These are phyloP conservation scores for Gaultheria prostrata DNA, from an alignment of 148 eudicot species.

Conservation along the genomic window DNA sequence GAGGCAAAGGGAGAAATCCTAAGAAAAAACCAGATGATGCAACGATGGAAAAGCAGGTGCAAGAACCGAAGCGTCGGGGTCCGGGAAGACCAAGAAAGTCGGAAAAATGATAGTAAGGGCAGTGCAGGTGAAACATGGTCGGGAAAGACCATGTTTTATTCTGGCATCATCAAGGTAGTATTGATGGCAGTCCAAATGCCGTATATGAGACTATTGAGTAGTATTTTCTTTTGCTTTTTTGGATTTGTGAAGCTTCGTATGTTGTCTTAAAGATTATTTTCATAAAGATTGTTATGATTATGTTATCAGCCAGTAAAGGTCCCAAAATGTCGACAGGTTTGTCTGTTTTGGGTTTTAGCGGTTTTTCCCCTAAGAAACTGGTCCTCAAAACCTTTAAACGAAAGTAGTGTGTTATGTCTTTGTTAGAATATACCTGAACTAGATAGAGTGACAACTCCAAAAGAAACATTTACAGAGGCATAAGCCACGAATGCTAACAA, in stretches of 20 bases:
- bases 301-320: too few species aligned
- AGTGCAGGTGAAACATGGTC: not conserved
- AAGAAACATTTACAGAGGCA: not conserved
- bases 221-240: not conserved
- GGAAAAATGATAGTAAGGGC: not conserved
- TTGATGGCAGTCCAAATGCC: not conserved
- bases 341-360: too few species aligned
- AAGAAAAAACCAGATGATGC: not conserved
- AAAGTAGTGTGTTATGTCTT: too few species aligned
- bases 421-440: too few species aligned
- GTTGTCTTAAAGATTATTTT: not conserved
- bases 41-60: not conserved
- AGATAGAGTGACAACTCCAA: too few species aligned
- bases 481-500: not conserved
- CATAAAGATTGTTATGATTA: not conserved
- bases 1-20: conserved; percentile 6
- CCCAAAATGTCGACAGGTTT: too few species aligned
- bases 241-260: not conserved
- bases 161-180: not conserved
- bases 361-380: too few species aligned
- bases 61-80: not conserved
- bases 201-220: not conserved
- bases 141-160: not conserved
- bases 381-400: too few species aligned
- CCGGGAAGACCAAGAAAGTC: conserved; percentile 8